Percentiles rank a stretch among this genome's conserved stretches.
These are phyloP conservation scores for Amphicarpaea edgeworthii DNA, from an alignment of 306 rosid species.

Conservation along the genomic window DNA sequence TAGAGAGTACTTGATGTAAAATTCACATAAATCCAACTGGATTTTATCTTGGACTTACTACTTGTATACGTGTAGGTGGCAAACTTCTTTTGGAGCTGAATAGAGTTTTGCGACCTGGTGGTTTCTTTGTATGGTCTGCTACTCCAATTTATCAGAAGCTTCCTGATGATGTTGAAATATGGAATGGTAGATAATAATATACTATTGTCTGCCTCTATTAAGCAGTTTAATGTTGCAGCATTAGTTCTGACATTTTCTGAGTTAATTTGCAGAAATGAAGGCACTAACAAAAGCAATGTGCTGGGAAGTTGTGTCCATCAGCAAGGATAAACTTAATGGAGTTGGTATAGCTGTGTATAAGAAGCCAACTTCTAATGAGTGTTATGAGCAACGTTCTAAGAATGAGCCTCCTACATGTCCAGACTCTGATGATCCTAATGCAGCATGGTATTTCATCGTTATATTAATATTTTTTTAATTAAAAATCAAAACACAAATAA, in stretches of 20 bases:
- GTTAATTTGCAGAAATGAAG: slow-evolving; percentile 78
- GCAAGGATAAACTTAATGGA: slow-evolving; percentile 76
- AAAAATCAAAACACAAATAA: slow-evolving; percentile 5
- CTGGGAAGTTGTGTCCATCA: slow-evolving; percentile 83
- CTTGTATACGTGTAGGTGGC: slow-evolving; percentile 74
- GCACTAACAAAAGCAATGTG: slow-evolving; percentile 81
- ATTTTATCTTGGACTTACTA: slow-evolving; percentile 43
- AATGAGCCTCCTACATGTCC: slow-evolving; percentile 77
- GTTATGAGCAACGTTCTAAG: slow-evolving; percentile 79
- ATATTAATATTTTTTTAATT: neutral
- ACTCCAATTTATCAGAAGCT: slow-evolving; percentile 94
- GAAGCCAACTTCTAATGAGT: slow-evolving; percentile 89
- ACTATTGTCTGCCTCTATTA: slow-evolving; percentile 23
- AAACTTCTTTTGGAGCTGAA: slow-evolving; percentile 97
- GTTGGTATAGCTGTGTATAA: slow-evolving; percentile 85
- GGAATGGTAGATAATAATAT: slow-evolving; percentile 69
- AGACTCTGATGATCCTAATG: slow-evolving; percentile 82
- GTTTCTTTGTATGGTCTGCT: slow-evolving; percentile 99
- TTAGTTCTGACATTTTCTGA: slow-evolving; percentile 46
- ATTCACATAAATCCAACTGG: neutral
- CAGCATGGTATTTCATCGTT: slow-evolving; percentile 77
- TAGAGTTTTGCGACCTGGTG: slow-evolving; percentile 96
- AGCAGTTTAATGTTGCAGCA: slow-evolving; percentile 18
- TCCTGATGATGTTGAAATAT: slow-evolving; percentile 80
- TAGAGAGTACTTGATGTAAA: neutral